These are phyloP conservation scores for Gaeumannomyces sp. DNA, from an alignment of 2,329 filamentous ascomycete genomes.

Conservation along the genomic window DNA sequence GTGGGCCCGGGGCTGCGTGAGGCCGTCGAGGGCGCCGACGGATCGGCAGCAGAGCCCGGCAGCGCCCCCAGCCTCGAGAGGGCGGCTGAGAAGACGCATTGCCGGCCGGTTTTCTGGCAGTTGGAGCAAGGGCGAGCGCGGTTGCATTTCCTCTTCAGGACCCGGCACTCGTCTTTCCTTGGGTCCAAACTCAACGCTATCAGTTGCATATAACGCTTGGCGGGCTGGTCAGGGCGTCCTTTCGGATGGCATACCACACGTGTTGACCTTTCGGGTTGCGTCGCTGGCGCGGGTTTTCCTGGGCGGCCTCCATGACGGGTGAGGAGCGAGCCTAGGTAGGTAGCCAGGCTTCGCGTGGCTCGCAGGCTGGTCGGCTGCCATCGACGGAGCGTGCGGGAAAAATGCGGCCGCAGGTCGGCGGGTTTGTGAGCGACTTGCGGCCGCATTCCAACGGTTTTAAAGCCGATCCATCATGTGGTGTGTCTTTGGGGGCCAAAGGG, in stretches of 20 bases:
- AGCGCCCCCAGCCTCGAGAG: background rate
- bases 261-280: constrained; percentile 3
- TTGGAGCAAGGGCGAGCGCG: constrained; percentile 1
- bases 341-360: background rate
- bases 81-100: constrained; percentile 6
- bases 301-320: too few species aligned
- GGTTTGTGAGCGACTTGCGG: background rate
- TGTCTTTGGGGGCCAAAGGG: too few species aligned
- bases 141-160: constrained; percentile 4
- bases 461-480: too few species aligned
- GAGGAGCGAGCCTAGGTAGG: too few species aligned
- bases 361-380: background rate
- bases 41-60: background rate
- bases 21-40: background rate
- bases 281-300: background rate
- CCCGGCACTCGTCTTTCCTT: background rate
- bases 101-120: constrained; percentile 1
- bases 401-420: background rate
- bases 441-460: background rate
- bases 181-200: background rate
- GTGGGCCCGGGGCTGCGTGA: background rate
- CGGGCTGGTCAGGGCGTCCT: too few species aligned
- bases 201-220: background rate
- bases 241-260: background rate
- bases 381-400: background rate